Base-by-base conservation (phyloP, 441 rosid genomes). In the Erodium moschatum region DNA sequence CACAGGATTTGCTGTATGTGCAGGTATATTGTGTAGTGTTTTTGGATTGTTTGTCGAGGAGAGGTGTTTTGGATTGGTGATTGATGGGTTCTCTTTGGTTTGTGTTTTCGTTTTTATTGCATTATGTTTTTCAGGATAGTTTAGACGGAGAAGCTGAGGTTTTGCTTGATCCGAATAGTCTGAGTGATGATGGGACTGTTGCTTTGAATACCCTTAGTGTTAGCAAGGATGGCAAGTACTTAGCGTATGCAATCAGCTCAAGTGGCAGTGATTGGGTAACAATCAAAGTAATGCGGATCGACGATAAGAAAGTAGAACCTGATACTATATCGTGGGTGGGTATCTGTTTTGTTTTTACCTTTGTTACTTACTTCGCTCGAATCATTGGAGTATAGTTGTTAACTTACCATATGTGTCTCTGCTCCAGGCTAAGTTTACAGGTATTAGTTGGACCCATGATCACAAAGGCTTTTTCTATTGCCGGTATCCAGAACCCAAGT, bases 181-280 rank as follows among this genome's bases (percentile, higher is more conserved):
- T 95, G 0, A 87, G 97, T 40, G 85, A 83, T 42, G 99, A 95
- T 73, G 97, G 97, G 75, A 91, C 97, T 0, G 92, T 90, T 42
- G 69, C 97, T 12, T 75, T 90, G 61, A 85, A 61, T 73, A 84
- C 78, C 0, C 15, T 81, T 69, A 75, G 88, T 11, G 78, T 90
- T 4, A 90, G 99, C 35, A 82, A 88, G 86, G 95, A 91, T 70
- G 94, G 86, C 8, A 86, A 85, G 77, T 85, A 84, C 77, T 69
- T 90, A 80, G 97, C 96, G 0, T 88, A 88, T 58, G 96, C 87
- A 66, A 89, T 95, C 72, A 90, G 99, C 76, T 74, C 92, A 0
- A 95, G 92, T 68, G 97, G 99, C 54, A 94, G 99, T 35, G 99
- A 91, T 76, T 94, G 99, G 97, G 85, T 82, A 65, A 89, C 88